Evolutionary conservation across 371 early-diverging fungal genomes (phyloP), one percentile per base, ranked within the genome.

Genomic region (Basidiobolus meristosporus): DNA sequence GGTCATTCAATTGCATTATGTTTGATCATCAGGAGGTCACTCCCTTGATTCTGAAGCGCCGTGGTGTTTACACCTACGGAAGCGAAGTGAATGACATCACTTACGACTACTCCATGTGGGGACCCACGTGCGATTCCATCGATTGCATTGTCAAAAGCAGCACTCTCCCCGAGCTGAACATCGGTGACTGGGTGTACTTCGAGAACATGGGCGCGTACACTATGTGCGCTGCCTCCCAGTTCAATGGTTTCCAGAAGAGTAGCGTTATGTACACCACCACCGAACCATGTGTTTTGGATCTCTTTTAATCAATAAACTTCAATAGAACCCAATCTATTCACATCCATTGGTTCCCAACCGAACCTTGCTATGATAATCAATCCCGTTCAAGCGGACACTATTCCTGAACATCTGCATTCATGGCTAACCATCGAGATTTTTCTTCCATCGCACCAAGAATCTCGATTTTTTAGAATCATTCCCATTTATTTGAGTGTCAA

Each of bases 121-220:
- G 93, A n/a, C 97, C 93, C 19, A 97, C 95, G 31, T 97, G 97
- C 59, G 96, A 97, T 60, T 90, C 91, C 14, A 87, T 95, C 47
- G 98, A 97, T 62, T 86, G 86, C 56, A 73, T 97, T 39, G 70
- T 68, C 46, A 60, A 73, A 39, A 63, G 72, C 29, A 54, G 65
- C 12, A 40, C 40, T 41, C 63, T 97, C 37, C 93, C 93, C 33
- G 68, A 80, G 53, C 64, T 97, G 50, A 70, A 81, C 38, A 70
- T 86, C 20, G 93, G 96, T 41, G 98, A 97, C 56, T 97, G 96
- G 96, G 61, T 97, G 36, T 77, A 77, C 56, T 93, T 83, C 62
- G 78, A 85, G 39, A 65, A 80, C 55, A 93, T 95, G 95, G 98
- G 98, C 26, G 96, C 98, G 1, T 97, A 97, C 57, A 93, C 95